Evolutionary conservation across 176 grass and related monocot genomes (phyloP).

Genomic region (Alloteropsis semialata): DNA sequence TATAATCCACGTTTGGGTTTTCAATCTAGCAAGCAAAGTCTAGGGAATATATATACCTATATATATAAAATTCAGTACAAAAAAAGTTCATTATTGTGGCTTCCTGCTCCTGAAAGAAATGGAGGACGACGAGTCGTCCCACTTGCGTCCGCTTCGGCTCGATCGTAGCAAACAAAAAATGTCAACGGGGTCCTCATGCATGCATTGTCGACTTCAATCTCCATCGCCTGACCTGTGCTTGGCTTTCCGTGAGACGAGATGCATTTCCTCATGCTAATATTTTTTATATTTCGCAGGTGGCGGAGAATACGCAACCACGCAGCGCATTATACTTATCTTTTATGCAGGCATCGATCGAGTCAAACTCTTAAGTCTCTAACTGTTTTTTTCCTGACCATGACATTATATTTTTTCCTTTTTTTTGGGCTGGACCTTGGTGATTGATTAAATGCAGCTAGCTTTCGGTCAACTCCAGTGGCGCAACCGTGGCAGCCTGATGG

Average conservation of each 20-base stretch:
- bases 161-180: not conserved
- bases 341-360: not conserved
- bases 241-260: not conserved
- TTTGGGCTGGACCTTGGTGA: not conserved
- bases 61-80: too few species aligned
- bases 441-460: not conserved
- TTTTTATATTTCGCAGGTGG: conserved; percentile 25
- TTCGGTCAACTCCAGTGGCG: conserved; percentile 30
- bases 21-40: conserved; percentile 25
- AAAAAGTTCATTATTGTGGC: conserved; percentile 33
- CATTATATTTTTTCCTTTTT: not conserved
- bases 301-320: conserved; percentile 31
- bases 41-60: not conserved
- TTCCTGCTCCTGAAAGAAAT: conserved; percentile 5
- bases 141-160: conserved; percentile 1
- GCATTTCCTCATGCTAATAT: not conserved
- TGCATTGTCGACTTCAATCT: conserved; percentile 8
- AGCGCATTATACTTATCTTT: not conserved
- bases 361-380: conserved; percentile 23
- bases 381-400: conserved; percentile 30
- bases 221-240: not conserved
- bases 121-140: not conserved
- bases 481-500: not conserved
- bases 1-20: conserved; percentile 36
- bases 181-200: conserved; percentile 25